Percentiles rank a stretch among this genome's conserved stretches.
These are phyloP conservation scores for Citrus inodora DNA, from an alignment of 345 rosid species.

Conservation along the genomic window DNA sequence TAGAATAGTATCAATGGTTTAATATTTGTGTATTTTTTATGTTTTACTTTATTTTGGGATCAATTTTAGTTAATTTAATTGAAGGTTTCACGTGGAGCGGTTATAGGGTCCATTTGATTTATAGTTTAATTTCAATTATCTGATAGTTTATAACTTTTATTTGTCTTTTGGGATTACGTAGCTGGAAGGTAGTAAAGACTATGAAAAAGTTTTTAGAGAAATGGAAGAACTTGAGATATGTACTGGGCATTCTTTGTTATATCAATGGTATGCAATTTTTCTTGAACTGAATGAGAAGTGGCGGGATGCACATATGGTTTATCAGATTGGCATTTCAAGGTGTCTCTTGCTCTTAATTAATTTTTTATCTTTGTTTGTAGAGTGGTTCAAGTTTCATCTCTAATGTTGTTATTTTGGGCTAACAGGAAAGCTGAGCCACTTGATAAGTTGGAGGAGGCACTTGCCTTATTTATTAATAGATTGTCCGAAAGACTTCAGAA, in stretches of 20 bases:
- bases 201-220: slow-evolving; percentile 50
- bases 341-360: slow-evolving; percentile 16
- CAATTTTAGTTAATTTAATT: neutral
- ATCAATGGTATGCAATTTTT: slow-evolving; percentile 72
- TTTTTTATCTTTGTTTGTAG: neutral
- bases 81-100: neutral
- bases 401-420: slow-evolving; percentile 15
- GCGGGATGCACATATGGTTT: slow-evolving; percentile 58
- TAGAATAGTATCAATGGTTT: neutral
- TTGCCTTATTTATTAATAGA: slow-evolving; percentile 55
- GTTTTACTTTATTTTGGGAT: neutral
- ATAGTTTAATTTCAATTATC: neutral
- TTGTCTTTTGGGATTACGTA: slow-evolving; percentile 17
- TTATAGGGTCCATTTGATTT: neutral
- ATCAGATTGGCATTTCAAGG: slow-evolving; percentile 76
- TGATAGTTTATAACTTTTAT: neutral
- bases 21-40: neutral
- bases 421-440: slow-evolving; percentile 68
- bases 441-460: slow-evolving; percentile 60
- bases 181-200: slow-evolving; percentile 66
- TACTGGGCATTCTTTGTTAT: slow-evolving; percentile 44
- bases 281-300: slow-evolving; percentile 79
- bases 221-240: slow-evolving; percentile 57
- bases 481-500: slow-evolving; percentile 50
- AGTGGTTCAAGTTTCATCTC: neutral